Conservation (phyloP, 805 yeast species). For the Starmerella scarabaei region DNA sequence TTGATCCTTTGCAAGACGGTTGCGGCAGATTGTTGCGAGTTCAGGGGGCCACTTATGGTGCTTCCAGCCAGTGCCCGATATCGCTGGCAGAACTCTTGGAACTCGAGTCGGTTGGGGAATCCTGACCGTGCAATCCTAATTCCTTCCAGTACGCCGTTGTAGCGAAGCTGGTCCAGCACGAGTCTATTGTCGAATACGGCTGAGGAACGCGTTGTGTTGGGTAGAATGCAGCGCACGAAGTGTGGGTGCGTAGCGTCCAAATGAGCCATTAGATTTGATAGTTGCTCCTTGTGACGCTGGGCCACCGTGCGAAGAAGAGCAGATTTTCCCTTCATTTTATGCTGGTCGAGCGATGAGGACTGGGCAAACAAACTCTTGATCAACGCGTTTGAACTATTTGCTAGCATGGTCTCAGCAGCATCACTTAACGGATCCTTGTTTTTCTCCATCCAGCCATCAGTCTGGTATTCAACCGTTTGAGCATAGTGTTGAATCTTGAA, state of each 20-base stretch:
- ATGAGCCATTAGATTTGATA: conserved; percentile 55
- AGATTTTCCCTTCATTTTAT: conserved; percentile 17
- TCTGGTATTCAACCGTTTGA: conserved; percentile 85
- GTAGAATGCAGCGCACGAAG: conserved; percentile 90
- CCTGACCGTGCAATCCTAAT: conserved; percentile 95
- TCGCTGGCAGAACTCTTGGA: conserved; percentile 63
- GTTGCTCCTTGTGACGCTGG: conserved; percentile 77
- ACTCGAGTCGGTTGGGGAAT: conserved; percentile 81
- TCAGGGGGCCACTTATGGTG: conserved; percentile 25
- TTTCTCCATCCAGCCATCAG: conserved; percentile 87
- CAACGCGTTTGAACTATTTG: conserved; percentile 44
- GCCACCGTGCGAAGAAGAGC: conserved; percentile 63
- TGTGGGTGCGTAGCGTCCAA: conserved; percentile 80
- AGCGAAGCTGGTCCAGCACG: conserved; percentile 78
- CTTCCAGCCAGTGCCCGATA: conserved; percentile 56
- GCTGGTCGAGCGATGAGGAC: not conserved
- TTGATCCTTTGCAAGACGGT: conserved; percentile 49
- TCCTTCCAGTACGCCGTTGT: conserved; percentile 97
- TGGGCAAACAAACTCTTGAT: conserved; percentile 42
- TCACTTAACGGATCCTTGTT: conserved; percentile 89
- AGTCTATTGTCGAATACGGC: conserved; percentile 57
- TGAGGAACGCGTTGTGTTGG: conserved; percentile 65
- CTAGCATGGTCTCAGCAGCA: conserved; percentile 47
- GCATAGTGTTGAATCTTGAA: conserved; percentile 88
- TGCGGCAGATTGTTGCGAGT: conserved; percentile 56